Conservation (phyloP, 2,329 filamentous ascomycete genomes). For the Penicillium corylophilum region DNA sequence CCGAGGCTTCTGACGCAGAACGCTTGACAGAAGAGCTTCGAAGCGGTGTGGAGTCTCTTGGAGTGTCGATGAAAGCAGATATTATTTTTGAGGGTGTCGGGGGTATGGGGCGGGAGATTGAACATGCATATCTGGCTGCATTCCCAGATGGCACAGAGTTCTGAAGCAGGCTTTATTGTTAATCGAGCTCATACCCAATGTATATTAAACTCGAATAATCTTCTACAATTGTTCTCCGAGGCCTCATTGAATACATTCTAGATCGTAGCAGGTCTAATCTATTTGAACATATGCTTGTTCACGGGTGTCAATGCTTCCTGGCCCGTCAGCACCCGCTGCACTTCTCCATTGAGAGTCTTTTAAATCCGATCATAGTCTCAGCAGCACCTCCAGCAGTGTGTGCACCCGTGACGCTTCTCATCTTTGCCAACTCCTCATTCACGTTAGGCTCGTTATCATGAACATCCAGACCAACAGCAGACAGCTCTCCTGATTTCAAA, state of each 20-base stretch:
- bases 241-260: background rate
- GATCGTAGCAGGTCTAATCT: background rate
- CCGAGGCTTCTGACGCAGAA: constrained; percentile 25
- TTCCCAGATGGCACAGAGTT: constrained; percentile 7
- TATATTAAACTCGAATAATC: no score
- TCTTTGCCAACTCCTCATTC: constrained; percentile 4
- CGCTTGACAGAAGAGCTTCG: constrained; percentile 24
- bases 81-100: constrained; percentile 24
- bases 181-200: no score
- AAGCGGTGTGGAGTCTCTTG: constrained; percentile 18
- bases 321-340: constrained; percentile 9
- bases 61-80: constrained; percentile 16
- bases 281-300: constrained; percentile 10
- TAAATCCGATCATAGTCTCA: constrained; percentile 12
- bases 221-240: background rate
- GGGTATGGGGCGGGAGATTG: constrained; percentile 24
- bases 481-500: constrained; percentile 9
- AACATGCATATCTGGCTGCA: constrained; percentile 20
- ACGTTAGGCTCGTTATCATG: constrained; percentile 9
- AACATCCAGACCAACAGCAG: constrained; percentile 8
- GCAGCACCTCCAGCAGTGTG: constrained; percentile 11
- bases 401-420: constrained; percentile 12
- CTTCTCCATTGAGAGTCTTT: constrained; percentile 13
- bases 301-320: constrained; percentile 8
- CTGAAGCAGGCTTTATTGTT: background rate